These are phyloP conservation scores for Epicoccum sorghinum DNA, from an alignment of 2,329 filamentous ascomycete species.

Conservation along the genomic window DNA sequence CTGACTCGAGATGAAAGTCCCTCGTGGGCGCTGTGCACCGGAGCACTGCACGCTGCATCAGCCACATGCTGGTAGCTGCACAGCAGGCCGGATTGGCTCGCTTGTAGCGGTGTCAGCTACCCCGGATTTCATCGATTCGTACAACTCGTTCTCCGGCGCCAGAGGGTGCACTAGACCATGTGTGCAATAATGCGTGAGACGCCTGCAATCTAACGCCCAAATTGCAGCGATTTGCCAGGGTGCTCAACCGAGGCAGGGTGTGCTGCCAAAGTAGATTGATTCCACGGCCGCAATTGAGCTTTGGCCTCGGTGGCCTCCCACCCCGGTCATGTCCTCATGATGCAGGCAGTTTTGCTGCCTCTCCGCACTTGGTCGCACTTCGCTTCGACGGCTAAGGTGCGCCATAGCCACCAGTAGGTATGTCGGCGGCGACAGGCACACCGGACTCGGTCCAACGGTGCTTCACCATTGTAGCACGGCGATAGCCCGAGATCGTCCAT, in stretches of 20 bases:
- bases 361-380: conserved; percentile 16
- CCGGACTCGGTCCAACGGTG: conserved; percentile 16
- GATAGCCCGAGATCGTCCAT: conserved; percentile 38
- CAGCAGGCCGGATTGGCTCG: conserved; percentile 30
- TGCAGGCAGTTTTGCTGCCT: conserved; percentile 22
- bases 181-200: conserved; percentile 23
- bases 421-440: conserved; percentile 2
- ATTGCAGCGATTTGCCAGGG: conserved; percentile 23
- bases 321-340: conserved; percentile 24
- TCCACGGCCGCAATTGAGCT: conserved; percentile 2
- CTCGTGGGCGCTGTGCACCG: conserved; percentile 21
- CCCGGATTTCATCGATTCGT: conserved; percentile 39
- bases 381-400: conserved; percentile 15
- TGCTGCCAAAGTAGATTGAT: conserved; percentile 9
- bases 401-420: conserved; percentile 2
- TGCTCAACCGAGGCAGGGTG: conserved; percentile 25
- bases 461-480: conserved; percentile 22
- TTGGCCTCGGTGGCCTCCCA: conserved; percentile 12
- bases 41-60: conserved; percentile 13
- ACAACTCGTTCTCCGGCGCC: conserved; percentile 28
- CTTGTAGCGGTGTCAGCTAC: conserved; percentile 28
- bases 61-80: conserved; percentile 15
- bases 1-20: conserved; percentile 19
- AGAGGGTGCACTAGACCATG: conserved; percentile 21
- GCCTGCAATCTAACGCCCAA: conserved; percentile 32